Base-by-base conservation (phyloP, 148 eudicot species). In the Camellia lanceoleosa region DNA sequence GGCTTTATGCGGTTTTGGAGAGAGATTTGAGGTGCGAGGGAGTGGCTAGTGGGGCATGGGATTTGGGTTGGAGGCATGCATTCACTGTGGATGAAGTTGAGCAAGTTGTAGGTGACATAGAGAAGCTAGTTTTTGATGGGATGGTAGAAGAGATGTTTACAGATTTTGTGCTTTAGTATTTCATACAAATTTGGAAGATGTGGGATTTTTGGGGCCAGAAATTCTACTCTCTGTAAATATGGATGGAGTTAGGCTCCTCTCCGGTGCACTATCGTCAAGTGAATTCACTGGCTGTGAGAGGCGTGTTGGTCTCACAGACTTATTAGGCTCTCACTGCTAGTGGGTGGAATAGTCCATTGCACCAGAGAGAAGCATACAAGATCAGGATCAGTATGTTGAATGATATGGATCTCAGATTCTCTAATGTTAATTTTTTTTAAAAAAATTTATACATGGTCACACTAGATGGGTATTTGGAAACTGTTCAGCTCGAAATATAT, bases 31-130 rank as follows among this genome's bases (percentile, higher is more conserved):
- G 77, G 74, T 78, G 67, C 74, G 79, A 78, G 47, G 87, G 89
- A 71, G 64, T 79, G 84, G 73, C 65, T 20, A 76, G 75, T 11
- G 88, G 87, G 74, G 75, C 76, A 60, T 94, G 96, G 98, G 88
- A 80, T 41, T 46, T 71, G 58, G 94, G 94, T 61, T 94, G 98
- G 98, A 91, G 68, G 79, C 75, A 73, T 77, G 74, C 78, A 68
- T 87, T 67, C 77, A 81, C 88, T 46, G 43, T 46, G 71, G 86
- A 85, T 43, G 94, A 91, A 72, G 77, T 89, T 56, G 88, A 92
- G 55, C 80, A 79, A 79, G 83, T 89, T 74, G 80, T 89, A 38
- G 74, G 71, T 15, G 88, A 90, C 44, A 61, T 94, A 69, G 94
- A 87, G 76, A 84, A 89, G 83, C 78, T 80, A 71, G 82, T 94